A percentile compares a stretch with the other conserved stretches of the same genome.
phyloP scores from a whole-genome alignment of 2,329 filamentous ascomycete genomes.

The Aspergillus aculeatinus region DNA sequence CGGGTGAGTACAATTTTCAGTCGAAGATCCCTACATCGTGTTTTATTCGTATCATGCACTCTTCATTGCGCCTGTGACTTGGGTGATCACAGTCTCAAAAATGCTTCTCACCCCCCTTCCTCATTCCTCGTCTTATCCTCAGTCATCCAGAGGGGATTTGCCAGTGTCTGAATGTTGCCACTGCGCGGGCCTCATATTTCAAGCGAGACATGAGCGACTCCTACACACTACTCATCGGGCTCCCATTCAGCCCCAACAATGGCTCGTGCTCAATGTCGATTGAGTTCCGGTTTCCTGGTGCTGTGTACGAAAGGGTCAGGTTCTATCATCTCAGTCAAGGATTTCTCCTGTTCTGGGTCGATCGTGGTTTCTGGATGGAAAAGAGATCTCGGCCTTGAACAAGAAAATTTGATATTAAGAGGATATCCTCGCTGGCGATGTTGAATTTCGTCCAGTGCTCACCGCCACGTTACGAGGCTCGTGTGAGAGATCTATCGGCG shows the following conservation, averaged over 20 bases:
- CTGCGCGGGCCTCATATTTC: background rate
- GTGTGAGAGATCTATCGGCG: slow-evolving; percentile 19
- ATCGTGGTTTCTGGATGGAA: slow-evolving; percentile 15
- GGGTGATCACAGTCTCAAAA: background rate
- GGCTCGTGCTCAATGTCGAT: slow-evolving; percentile 12
- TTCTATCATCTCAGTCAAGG: slow-evolving; percentile 14
- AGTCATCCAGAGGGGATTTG: background rate
- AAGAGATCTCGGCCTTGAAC: slow-evolving; percentile 13
- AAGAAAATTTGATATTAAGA: slow-evolving; percentile 4
- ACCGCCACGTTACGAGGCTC: slow-evolving; percentile 14
- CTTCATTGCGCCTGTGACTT: background rate
- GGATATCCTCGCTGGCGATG: slow-evolving; percentile 9
- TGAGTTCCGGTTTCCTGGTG: slow-evolving; percentile 11
- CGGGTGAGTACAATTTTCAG: slow-evolving; percentile 67
- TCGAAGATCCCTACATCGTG: slow-evolving; percentile 18
- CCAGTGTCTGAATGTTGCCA: background rate
- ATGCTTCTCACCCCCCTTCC: too few species aligned
- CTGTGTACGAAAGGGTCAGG: slow-evolving; percentile 10
- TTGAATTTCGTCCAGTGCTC: slow-evolving; percentile 13
- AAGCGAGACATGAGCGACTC: background rate
- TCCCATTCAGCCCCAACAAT: slow-evolving; percentile 11
- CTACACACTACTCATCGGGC: background rate
- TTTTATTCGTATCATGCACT: slow-evolving; percentile 7
- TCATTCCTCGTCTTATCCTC: too few species aligned
- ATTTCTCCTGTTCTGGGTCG: slow-evolving; percentile 12